phyloP scores from a whole-genome alignment of 108 stramenopile species.

The Stephanodiscus minutulus region DNA sequence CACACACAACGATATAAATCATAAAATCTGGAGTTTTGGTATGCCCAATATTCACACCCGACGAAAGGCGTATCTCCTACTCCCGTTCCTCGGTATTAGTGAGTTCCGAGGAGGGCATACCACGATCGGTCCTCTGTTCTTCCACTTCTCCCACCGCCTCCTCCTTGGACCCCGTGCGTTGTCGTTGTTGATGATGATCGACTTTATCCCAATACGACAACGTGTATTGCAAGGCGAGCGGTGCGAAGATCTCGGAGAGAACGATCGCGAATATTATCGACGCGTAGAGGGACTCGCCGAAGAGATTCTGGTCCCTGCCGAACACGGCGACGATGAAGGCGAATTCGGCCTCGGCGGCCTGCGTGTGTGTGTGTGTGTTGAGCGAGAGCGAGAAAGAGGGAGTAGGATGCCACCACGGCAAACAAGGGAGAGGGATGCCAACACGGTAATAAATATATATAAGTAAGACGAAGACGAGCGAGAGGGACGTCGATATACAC shows the following conservation, averaged over 20 bases:
- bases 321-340: conserved; percentile 84
- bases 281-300: conserved; percentile 62
- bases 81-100: conserved; percentile 59
- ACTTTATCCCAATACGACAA: conserved; percentile 71
- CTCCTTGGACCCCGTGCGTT: too few species aligned
- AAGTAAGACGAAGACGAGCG: too few species aligned
- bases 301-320: conserved; percentile 56
- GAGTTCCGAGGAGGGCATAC: conserved; percentile 4
- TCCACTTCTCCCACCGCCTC: conserved; percentile 33
- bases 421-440: too few species aligned
- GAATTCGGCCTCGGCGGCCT: conserved; percentile 81
- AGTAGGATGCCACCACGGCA: too few species aligned
- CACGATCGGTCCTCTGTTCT: conserved; percentile 25
- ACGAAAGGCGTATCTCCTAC: conserved; percentile 17
- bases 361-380: too few species aligned
- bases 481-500: conserved; percentile 10
- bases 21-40: too few species aligned
- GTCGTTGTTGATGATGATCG: too few species aligned
- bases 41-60: too few species aligned
- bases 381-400: neutral
- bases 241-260: conserved; percentile 77
- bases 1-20: too few species aligned
- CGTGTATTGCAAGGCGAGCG: conserved; percentile 72
- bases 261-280: conserved; percentile 75
- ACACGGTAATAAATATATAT: too few species aligned